phyloP scores from a whole-genome alignment of 495 filamentous ascomycete species.

The Lophiotrema nucula region DNA sequence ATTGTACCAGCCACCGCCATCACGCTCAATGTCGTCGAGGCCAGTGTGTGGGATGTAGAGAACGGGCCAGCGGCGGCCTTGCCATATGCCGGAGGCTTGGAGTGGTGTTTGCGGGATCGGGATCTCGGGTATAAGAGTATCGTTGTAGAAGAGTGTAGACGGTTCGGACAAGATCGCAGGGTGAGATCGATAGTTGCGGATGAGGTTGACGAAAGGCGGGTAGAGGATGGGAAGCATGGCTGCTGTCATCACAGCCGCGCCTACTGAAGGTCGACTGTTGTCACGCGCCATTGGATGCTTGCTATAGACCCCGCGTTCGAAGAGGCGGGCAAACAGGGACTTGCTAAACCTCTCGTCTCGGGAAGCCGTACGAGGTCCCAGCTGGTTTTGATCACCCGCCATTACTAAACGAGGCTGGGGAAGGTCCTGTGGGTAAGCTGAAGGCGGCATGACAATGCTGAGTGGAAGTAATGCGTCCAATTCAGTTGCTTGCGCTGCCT shows the following conservation, averaged over 20 bases:
- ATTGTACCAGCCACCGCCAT: conserved; percentile 57
- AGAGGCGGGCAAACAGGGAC: conserved; percentile 55
- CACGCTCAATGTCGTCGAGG: conserved; percentile 51
- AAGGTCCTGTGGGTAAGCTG: too few relatives aligned
- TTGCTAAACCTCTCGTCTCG: conserved; percentile 45
- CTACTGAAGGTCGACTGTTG: conserved; percentile 25
- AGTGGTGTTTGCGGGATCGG: conserved; percentile 39
- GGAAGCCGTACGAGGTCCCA: too few relatives aligned
- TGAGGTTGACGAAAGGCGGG: conserved; percentile 54
- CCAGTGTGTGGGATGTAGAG: conserved; percentile 49
- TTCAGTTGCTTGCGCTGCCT: too few relatives aligned
- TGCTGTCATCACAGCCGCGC: conserved; percentile 22
- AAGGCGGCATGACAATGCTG: too few relatives aligned
- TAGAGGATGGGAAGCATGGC: conserved; percentile 43
- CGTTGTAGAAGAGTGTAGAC: conserved; percentile 53
- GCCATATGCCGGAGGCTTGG: conserved; percentile 49
- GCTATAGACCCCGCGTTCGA: conserved; percentile 46
- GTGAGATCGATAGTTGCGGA: conserved; percentile 61
- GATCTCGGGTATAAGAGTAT: conserved; percentile 54
- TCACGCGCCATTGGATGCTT: conserved; percentile 50
- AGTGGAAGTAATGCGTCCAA: too few relatives aligned
- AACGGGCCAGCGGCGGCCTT: conserved; percentile 50
- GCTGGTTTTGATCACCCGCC: too few relatives aligned
- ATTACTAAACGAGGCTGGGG: too few relatives aligned
- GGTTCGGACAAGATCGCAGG: conserved; percentile 56